These are phyloP conservation scores for Penicillium vulpinum DNA, from an alignment of 2,329 filamentous ascomycete genomes.

Conservation along the genomic window DNA sequence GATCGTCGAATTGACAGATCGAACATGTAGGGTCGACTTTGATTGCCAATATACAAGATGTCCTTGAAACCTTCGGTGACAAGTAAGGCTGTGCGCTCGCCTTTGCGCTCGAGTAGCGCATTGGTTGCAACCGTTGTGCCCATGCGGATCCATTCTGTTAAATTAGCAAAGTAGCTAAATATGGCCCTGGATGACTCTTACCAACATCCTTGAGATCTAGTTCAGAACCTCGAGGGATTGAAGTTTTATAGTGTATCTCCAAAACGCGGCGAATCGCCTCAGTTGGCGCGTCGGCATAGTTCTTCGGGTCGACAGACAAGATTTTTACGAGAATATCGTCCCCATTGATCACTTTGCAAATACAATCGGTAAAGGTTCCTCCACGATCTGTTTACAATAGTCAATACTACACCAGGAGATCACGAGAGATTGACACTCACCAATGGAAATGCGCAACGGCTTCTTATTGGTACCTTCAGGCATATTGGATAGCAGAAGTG, in stretches of 20 bases:
- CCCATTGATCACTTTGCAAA: not conserved
- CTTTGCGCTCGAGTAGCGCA: conserved; percentile 55
- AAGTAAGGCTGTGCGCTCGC: conserved; percentile 20
- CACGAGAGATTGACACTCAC: not conserved
- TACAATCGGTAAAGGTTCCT: conserved; percentile 23
- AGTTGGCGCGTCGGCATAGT: conserved; percentile 72
- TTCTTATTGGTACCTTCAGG: conserved; percentile 2
- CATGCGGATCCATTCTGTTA: conserved; percentile 66
- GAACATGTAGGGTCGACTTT: conserved; percentile 81
- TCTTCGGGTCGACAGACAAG: conserved; percentile 79
- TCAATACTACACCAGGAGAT: not conserved
- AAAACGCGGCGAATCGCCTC: conserved; percentile 19
- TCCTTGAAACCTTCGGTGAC: conserved; percentile 80
- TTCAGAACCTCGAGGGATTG: conserved; percentile 15
- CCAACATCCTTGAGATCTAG: conserved; percentile 17
- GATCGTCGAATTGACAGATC: conserved; percentile 80
- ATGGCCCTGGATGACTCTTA: not conserved
- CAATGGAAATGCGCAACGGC: not conserved
- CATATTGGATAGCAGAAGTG: conserved; percentile 2
- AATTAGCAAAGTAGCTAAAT: not conserved
- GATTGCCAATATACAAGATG: conserved; percentile 81
- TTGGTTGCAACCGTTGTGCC: conserved; percentile 90
- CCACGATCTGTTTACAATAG: conserved; percentile 40
- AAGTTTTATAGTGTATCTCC: conserved; percentile 5
- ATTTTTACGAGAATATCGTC: conserved; percentile 75